A percentile compares a stretch with the other conserved stretches of the same genome.
phyloP scores from a whole-genome alignment of 2,329 filamentous ascomycete genomes.

The Diaporthe sp. region DNA sequence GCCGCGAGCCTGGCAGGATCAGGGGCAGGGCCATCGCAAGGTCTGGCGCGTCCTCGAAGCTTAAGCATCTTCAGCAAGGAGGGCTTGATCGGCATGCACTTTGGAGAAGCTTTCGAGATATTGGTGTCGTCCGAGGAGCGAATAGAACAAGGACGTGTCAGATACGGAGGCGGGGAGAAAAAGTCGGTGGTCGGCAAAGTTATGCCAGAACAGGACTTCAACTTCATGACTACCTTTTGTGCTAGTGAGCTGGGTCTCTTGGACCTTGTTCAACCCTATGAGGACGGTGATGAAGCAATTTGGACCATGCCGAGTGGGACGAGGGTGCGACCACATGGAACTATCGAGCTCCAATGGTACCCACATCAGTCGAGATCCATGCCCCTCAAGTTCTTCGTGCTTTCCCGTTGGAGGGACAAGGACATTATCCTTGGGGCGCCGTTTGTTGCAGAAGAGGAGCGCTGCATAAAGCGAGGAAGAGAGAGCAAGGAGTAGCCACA shows the following conservation, averaged over 20 bases:
- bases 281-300: background rate
- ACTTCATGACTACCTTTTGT: background rate
- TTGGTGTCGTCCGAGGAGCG: background rate
- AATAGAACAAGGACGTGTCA: background rate
- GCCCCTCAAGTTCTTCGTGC: background rate
- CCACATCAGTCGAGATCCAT: background rate
- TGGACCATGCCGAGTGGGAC: background rate
- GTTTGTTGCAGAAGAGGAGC: background rate
- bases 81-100: background rate
- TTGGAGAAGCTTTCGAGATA: background rate
- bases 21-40: background rate
- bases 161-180: background rate
- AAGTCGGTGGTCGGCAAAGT: background rate
- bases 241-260: background rate
- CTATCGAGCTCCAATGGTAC: background rate
- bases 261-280: background rate
- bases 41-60: background rate
- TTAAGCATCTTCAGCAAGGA: background rate
- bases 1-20: no score
- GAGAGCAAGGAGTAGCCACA: background rate
- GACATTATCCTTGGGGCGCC: background rate
- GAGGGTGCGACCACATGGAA: background rate
- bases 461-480: background rate
- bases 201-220: constrained; percentile 1
- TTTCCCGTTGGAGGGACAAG: background rate